A percentile compares a stretch with the other conserved stretches of the same genome.
phyloP scores from a whole-genome alignment of 1,284 basidiomycete species.

The Austropuccinia psidii region DNA sequence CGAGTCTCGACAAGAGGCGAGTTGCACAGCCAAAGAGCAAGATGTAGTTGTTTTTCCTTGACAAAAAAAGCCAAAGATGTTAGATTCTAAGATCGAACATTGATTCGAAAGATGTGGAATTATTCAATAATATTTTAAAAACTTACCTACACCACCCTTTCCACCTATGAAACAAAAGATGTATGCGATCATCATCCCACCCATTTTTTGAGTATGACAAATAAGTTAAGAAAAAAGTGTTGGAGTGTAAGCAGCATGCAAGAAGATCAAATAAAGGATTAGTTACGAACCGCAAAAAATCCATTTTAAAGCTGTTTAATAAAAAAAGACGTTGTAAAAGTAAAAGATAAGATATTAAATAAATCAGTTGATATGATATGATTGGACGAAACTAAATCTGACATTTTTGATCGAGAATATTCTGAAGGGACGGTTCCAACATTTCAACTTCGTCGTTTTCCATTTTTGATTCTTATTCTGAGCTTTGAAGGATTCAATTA shows the following conservation, averaged over 20 bases:
- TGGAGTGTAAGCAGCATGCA: background rate
- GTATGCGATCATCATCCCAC: background rate
- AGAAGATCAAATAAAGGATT: background rate
- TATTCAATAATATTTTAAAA: background rate
- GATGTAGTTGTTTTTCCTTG: constrained; percentile 90
- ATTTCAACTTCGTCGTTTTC: background rate
- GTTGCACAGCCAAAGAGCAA: constrained; percentile 88
- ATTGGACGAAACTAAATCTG: background rate
- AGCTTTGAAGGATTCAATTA: too few relatives aligned
- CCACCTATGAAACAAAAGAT: constrained; percentile 36
- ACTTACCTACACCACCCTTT: constrained; percentile 42
- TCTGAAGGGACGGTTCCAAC: constrained; percentile 27
- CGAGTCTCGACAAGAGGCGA: constrained; percentile 75
- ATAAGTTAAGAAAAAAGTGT: background rate
- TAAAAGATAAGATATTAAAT: background rate
- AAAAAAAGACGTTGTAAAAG: background rate
- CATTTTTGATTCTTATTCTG: background rate
- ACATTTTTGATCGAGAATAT: constrained; percentile 34
- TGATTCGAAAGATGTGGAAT: background rate
- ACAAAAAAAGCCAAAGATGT: background rate
- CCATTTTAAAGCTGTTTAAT: constrained; percentile 40
- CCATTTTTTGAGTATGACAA: background rate
- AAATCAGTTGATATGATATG: background rate
- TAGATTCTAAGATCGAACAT: background rate
- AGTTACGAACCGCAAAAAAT: constrained; percentile 44